Evolutionary conservation across 2,329 filamentous ascomycete genomes (phyloP), one percentile per base, ranked within the genome.

Genomic region (Diplodia sapinea): DNA sequence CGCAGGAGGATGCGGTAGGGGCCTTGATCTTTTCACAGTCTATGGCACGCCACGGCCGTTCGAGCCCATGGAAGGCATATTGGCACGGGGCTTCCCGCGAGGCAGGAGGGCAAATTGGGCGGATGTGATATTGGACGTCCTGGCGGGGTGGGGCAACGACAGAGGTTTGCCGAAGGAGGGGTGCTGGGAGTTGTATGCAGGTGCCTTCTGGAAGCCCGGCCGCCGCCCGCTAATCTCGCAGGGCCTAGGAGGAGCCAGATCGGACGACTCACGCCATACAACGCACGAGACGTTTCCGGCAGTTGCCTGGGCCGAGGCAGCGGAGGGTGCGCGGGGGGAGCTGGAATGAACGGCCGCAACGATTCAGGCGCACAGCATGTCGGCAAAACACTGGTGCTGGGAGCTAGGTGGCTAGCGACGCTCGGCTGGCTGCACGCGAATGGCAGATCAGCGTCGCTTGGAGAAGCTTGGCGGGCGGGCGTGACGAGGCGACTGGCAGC

Each of bases 171-270:
- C 43, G 47, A 51, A 11, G 59, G 29, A n/a, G 59, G 33, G 59
- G 43, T 62, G 57, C 40, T 33, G 11, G 11, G 17, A 38, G 1
- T 55, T 55, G 36, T 11, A 17, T 6, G 57, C 57, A 62, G 26
- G 43, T 11, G 57, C 57, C 57, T 50, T 62, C 26, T 50, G 40
- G 57, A 50, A 50, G 26, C 8, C 57, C 57, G 57, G 26, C 26
- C 40, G 38, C 17, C 31, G 29, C 59, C 59, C 59, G 59, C 59
- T 63, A 63, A 63, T 63, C 59, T 63, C 59, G 50, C 57, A 51
- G 47, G n/a, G 59, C 36, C 47, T 49, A 38, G 59, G n/a, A 36
- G 20, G 50, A 33, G 43, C 50, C 47, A 38, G 59, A 63, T 63
- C 59, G 43, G 6, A 17, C 31, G 40, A 50, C 57, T 62, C 57